Conservation (phyloP, 768 basidiomycete genomes). For the Pleurotus citrinopileatus region DNA sequence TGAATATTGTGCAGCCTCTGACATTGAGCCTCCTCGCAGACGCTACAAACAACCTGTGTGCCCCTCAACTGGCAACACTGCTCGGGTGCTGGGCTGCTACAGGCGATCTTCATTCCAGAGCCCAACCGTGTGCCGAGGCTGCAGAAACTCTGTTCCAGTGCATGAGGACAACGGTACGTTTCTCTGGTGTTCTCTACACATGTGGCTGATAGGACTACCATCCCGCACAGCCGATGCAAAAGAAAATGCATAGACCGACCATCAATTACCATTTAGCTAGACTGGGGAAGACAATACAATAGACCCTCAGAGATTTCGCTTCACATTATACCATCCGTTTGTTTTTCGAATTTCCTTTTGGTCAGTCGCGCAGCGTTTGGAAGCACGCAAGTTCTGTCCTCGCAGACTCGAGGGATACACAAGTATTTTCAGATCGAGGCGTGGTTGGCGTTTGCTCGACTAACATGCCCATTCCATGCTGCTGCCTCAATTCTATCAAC, state of each 20-base stretch:
- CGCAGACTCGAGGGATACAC: no score
- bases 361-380: no score
- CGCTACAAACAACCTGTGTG: constrained; percentile 53
- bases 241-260: constrained; percentile 66
- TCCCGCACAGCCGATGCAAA: constrained; percentile 55
- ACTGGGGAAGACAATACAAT: constrained; percentile 72
- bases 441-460: not conserved
- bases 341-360: not conserved
- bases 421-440: not conserved
- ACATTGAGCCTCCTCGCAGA: constrained; percentile 27
- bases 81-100: constrained; percentile 85
- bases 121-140: constrained; percentile 50
- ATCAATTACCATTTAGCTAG: constrained; percentile 91
- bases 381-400: not conserved
- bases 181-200: not conserved
- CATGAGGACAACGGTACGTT: constrained; percentile 81
- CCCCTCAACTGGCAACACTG: constrained; percentile 70
- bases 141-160: constrained; percentile 69
- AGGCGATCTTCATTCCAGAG: constrained; percentile 51
- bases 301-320: not conserved
- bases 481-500: constrained; percentile 1
- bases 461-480: constrained; percentile 7
- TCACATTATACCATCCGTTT: not conserved
- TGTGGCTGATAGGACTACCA: constrained; percentile 7
- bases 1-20: not conserved